These are phyloP conservation scores for Rhododendron williamsianum DNA, from an alignment of 148 eudicot genomes.

Conservation along the genomic window DNA sequence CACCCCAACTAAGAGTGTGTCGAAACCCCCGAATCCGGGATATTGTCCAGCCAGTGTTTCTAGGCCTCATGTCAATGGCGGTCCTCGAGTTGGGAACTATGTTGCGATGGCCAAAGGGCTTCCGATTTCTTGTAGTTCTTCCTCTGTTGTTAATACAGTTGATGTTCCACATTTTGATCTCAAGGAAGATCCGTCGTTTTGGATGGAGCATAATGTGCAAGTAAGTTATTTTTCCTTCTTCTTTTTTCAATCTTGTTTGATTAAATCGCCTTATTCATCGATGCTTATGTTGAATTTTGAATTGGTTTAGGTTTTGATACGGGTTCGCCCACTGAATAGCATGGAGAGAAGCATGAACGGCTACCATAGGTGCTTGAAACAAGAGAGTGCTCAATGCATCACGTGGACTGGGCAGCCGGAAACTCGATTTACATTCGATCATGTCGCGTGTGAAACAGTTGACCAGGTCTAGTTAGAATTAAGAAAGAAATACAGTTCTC, in stretches of 20 bases:
- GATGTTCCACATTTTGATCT: conserved; percentile 90
- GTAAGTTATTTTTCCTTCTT: conserved; percentile 23
- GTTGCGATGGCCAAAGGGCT: conserved; percentile 54
- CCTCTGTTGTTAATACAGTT: conserved; percentile 41
- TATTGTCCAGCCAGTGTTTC: conserved; percentile 43
- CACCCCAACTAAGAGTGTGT: conserved; percentile 87
- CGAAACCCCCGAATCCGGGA: conserved; percentile 66
- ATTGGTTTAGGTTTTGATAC: conserved; percentile 64
- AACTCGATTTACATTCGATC: conserved; percentile 91
- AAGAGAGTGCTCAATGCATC: conserved; percentile 83
- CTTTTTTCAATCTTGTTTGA: not conserved
- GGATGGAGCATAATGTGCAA: conserved; percentile 99
- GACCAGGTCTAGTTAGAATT: conserved; percentile 56
- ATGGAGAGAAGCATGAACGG: conserved; percentile 59
- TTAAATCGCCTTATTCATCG: not conserved
- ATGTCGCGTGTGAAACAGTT: conserved; percentile 94
- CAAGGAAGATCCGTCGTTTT: conserved; percentile 89
- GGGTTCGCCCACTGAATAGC: conserved; percentile 73
- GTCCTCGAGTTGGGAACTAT: conserved; percentile 39
- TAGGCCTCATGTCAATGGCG: conserved; percentile 39
- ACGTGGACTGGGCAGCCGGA: conserved; percentile 92
- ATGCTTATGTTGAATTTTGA: conserved; percentile 4
- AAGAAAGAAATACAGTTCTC: not conserved
- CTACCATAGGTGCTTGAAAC: conserved; percentile 76
- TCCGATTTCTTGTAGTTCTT: conserved; percentile 34